Evolutionary conservation across 768 basidiomycete species (phyloP).

Genomic region (Collybia sordida): DNA sequence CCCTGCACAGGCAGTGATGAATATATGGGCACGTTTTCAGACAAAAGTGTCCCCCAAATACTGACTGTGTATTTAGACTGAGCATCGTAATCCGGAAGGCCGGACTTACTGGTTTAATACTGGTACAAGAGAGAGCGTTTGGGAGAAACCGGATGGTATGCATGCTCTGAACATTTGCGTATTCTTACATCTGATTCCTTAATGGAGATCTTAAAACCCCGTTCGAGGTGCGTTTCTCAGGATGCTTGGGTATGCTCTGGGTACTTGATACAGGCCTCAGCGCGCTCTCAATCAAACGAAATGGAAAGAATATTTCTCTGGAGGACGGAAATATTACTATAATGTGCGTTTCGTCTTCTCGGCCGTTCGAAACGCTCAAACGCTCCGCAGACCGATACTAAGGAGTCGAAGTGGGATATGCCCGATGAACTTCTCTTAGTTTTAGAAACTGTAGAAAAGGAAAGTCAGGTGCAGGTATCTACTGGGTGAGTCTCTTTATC

Average conservation of each 20-base stretch:
- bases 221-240: slow-evolving; percentile 65
- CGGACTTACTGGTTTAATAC: slow-evolving; percentile 98
- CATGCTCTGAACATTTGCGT: slow-evolving; percentile 16
- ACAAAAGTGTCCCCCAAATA: background rate
- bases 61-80: slow-evolving; percentile 54
- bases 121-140: slow-evolving; percentile 84
- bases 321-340: slow-evolving; percentile 89
- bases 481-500: slow-evolving; percentile 24
- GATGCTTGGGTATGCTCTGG: slow-evolving; percentile 3
- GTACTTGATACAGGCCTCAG: slow-evolving; percentile 34
- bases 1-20: slow-evolving; percentile 19
- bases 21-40: slow-evolving; percentile 31
- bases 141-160: slow-evolving; percentile 95
- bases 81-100: slow-evolving; percentile 94
- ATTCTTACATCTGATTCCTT: slow-evolving; percentile 6
- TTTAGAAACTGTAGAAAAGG: slow-evolving; percentile 83
- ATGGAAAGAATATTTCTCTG: slow-evolving; percentile 97
- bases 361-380: slow-evolving; percentile 3
- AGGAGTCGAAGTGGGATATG: slow-evolving; percentile 98
- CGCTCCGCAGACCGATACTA: slow-evolving; percentile 67
- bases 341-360: slow-evolving; percentile 49
- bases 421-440: slow-evolving; percentile 89
- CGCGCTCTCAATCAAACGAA: slow-evolving; percentile 85
- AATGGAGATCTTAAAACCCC: slow-evolving; percentile 80
- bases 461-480: slow-evolving; percentile 43